These are phyloP conservation scores for Leccinum subgranulosum DNA, from an alignment of 768 basidiomycete genomes.

Conservation along the genomic window DNA sequence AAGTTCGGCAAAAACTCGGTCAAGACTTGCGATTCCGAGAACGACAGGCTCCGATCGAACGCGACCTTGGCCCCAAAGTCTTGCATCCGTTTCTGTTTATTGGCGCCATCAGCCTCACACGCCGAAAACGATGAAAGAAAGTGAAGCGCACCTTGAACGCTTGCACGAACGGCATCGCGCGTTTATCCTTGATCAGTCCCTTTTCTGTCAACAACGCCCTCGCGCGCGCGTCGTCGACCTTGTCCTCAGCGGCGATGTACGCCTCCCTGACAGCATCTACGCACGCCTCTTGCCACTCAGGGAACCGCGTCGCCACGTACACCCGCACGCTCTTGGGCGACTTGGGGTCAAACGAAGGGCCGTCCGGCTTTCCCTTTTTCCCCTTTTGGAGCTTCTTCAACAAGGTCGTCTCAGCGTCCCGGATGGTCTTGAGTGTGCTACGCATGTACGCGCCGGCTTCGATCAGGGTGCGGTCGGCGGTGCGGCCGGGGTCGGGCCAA, in stretches of 20 bases:
- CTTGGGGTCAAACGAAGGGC: constrained; percentile 74
- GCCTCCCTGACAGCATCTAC: constrained; percentile 72
- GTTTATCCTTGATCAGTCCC: constrained; percentile 94
- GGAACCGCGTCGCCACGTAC: constrained; percentile 90
- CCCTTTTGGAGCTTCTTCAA: constrained; percentile 78
- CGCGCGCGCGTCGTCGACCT: constrained; percentile 82
- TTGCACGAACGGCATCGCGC: constrained; percentile 93
- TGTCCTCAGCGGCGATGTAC: constrained; percentile 53
- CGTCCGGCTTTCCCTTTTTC: constrained; percentile 53
- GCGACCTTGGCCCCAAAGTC: constrained; percentile 73
- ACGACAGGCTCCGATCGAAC: constrained; percentile 79
- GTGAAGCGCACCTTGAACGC: constrained; percentile 72
- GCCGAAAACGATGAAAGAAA: background rate
- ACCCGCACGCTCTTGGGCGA: constrained; percentile 81
- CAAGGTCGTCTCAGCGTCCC: constrained; percentile 79
- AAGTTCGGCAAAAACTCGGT: constrained; percentile 73
- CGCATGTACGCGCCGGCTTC: constrained; percentile 86
- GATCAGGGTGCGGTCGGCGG: constrained; percentile 57
- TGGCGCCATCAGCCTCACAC: background rate
- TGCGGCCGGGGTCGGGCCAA: constrained; percentile 69
- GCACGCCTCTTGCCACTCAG: constrained; percentile 88
- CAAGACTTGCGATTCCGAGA: constrained; percentile 77
- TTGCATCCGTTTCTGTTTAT: constrained; percentile 68
- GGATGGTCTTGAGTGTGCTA: constrained; percentile 83
- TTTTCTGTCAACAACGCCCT: constrained; percentile 60